Base-by-base conservation (phyloP, 352 stramenopile genomes). In the Phytophthora brassicae region DNA sequence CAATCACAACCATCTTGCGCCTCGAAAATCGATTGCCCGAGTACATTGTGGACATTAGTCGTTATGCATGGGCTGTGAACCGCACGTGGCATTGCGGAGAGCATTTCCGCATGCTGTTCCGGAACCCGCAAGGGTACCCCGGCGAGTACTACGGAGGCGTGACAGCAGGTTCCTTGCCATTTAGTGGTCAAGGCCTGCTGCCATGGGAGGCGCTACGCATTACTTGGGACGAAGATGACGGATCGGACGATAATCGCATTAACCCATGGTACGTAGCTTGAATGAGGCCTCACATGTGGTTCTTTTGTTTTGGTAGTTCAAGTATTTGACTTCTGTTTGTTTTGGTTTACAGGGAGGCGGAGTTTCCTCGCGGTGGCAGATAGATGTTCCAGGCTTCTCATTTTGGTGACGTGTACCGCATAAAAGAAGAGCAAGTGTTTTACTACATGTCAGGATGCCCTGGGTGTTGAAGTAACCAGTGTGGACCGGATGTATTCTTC, bases 161-260 rank as follows among this genome's bases (percentile, higher is more conserved):
- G 13, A 74, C 85, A 6, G 84, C 81, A 19, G 85, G 85, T 6
- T 86, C 83, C 2, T 70, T 92, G 20, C 79, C 81, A 9, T 92
- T 87, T 28, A 49, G 75, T 26, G 39, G 53, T 6, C 79, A 82
- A 56, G 84, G 84, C 0, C 66, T 94, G 50, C 50, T 94, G n/a
- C 81, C 81, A 11, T 94, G 86, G 83, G 86, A 94, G 64, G 73
- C 83, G 7, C 66, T 92, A 33, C 83, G 81, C 17, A 78, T 94
- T 58, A 87, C 84, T 38, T 94, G 85, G 85, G 83, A 94, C 43
- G 82, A 94, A 83, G 83, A 92, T 54, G 86, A 92, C 44, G 86
- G 86, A 26, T 86, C 80, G 19, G 81, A 90, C 35, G 81, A 92
- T 63, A 90, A 80, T 62, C 77, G 84, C 44, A 88, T 94, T 54